Evolutionary conservation across 768 basidiomycete species (phyloP).

Genomic region (Galerina marginata): DNA sequence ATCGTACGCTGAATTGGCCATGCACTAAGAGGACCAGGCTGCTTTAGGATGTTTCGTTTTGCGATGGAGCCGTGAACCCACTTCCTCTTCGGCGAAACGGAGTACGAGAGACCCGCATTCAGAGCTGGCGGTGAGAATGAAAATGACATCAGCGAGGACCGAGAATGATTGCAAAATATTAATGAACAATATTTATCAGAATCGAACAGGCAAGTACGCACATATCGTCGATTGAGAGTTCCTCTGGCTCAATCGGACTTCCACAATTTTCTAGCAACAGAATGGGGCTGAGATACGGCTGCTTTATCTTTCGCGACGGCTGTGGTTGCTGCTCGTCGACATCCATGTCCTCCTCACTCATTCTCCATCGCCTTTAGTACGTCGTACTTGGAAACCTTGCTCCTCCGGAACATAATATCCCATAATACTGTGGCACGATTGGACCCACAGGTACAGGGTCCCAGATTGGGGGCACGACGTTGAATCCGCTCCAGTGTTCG

Average conservation of each 20-base stretch:
- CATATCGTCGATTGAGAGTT: conserved; percentile 41
- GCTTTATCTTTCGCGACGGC: neutral
- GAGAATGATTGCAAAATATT: neutral
- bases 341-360: neutral
- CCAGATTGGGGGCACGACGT: conserved; percentile 45
- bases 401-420: conserved; percentile 55
- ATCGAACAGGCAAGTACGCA: conserved; percentile 14
- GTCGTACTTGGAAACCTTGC: neutral
- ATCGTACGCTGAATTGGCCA: conserved; percentile 14
- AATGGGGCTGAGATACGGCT: conserved; percentile 39
- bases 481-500: conserved; percentile 56
- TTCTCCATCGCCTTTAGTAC: neutral
- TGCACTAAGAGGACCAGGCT: conserved; percentile 34
- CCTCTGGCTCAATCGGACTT: conserved; percentile 22
- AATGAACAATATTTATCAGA: too few species aligned
- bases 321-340: neutral
- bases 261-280: conserved; percentile 49
- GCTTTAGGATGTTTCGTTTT: conserved; percentile 40
- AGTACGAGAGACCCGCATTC: conserved; percentile 44
- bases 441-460: conserved; percentile 54
- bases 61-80: conserved; percentile 42
- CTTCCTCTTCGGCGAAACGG: conserved; percentile 39
- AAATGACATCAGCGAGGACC: neutral
- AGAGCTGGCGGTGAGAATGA: conserved; percentile 23
- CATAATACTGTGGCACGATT: conserved; percentile 68